Conservation (phyloP, 352 stramenopile species). For the Phytopythium litorale region DNA sequence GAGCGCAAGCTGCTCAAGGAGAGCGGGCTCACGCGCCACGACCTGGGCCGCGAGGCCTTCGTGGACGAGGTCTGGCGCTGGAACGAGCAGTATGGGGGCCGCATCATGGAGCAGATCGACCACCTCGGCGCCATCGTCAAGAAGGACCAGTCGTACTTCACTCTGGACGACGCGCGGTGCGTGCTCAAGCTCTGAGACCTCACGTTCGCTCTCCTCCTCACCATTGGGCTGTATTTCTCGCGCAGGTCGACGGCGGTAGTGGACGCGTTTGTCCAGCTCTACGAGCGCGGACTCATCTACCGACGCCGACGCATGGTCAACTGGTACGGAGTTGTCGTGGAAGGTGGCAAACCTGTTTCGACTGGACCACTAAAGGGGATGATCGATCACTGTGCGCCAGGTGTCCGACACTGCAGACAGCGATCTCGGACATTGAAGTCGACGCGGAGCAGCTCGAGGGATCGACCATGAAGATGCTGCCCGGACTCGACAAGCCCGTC, state of each 20-base stretch:
- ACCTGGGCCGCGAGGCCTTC: constrained; percentile 97
- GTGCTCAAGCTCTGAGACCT: background rate
- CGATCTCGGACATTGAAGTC: constrained; percentile 97
- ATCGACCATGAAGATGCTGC: constrained; percentile 63
- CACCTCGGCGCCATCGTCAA: constrained; percentile 94
- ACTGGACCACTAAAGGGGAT: background rate
- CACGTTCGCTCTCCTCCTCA: background rate
- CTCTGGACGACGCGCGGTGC: constrained; percentile 96
- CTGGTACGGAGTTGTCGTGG: constrained; percentile 70
- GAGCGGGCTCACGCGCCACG: constrained; percentile 84
- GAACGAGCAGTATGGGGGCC: constrained; percentile 97
- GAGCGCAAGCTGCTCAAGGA: constrained; percentile 98
- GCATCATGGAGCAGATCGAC: constrained; percentile 95
- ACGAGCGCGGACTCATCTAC: constrained; percentile 98
- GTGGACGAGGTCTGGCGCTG: constrained; percentile 97
- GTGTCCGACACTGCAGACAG: constrained; percentile 92
- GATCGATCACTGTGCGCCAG: constrained; percentile 11
- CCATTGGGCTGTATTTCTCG: background rate
- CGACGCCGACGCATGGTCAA: constrained; percentile 96
- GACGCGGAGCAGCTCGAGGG: constrained; percentile 97
- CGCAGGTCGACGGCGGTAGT: constrained; percentile 49
- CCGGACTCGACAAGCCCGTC: constrained; percentile 62
- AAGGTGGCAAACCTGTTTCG: too few relatives aligned
- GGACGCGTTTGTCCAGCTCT: constrained; percentile 82
- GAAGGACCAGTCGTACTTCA: constrained; percentile 97